Conservation (phyloP, 805 yeast species). For the Myxozyma neotropica region DNA sequence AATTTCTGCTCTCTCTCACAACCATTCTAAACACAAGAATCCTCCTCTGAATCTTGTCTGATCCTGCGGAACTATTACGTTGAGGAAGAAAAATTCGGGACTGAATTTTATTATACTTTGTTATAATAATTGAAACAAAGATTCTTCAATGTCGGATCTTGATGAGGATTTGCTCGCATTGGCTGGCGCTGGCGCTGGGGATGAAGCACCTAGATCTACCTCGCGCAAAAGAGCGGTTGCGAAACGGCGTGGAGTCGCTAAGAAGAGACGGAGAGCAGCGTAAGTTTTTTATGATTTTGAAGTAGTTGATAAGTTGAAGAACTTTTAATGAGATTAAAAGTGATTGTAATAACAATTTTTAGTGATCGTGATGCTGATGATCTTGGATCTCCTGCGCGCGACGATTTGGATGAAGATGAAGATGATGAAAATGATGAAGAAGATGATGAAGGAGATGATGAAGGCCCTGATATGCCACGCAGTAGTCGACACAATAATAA, state of each 20-base stretch:
- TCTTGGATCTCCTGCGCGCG: conserved; percentile 35
- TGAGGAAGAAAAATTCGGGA: no score
- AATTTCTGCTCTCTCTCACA: no score
- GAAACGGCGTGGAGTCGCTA: not conserved
- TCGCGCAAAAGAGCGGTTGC: conserved; percentile 29
- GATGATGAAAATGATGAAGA: conserved; percentile 42
- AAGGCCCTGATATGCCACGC: conserved; percentile 45
- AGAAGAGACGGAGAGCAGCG: conserved; percentile 22
- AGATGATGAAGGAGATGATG: conserved; percentile 49
- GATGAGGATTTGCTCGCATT: conserved; percentile 96
- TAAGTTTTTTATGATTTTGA: conserved; percentile 2
- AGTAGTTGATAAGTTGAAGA: no score
- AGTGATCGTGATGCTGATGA: not conserved
- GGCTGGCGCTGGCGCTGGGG: conserved; percentile 76
- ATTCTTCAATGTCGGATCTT: conserved; percentile 74
- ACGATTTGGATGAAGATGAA: conserved; percentile 34
- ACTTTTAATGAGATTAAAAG: no score
- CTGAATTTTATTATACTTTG: no score
- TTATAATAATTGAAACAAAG: no score
- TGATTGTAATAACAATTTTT: no score
- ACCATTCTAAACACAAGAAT: no score
- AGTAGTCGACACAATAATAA: conserved; percentile 38
- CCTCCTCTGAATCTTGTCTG: no score
- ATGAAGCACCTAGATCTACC: conserved; percentile 22
- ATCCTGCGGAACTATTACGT: no score